Percentiles rank a stretch among this genome's conserved stretches.
phyloP scores from a whole-genome alignment of 768 basidiomycete species.

The Tylopilus rubrobrunneus region DNA sequence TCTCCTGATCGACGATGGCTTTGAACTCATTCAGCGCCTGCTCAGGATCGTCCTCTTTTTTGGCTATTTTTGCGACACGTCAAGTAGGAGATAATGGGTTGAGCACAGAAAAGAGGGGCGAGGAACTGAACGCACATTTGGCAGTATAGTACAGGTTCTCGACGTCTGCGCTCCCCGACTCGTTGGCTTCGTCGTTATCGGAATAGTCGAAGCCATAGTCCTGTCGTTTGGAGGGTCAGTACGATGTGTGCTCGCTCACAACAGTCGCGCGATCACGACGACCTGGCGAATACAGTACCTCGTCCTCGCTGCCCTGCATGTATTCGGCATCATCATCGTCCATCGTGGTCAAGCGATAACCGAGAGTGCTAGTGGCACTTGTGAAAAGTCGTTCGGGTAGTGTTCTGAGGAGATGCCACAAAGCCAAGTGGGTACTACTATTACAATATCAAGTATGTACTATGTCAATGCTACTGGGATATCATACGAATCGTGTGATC shows the following conservation, averaged over 20 bases:
- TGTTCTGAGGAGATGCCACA: slow-evolving; percentile 3
- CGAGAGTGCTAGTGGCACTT: slow-evolving; percentile 1
- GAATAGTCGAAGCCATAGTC: slow-evolving; percentile 98
- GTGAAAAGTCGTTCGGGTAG: not conserved
- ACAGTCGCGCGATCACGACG: not conserved
- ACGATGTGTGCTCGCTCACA: not conserved
- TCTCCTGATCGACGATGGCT: slow-evolving; percentile 83
- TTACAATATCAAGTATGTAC: slow-evolving; percentile 23
- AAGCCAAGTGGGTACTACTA: not conserved
- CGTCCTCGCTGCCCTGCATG: slow-evolving; percentile 86
- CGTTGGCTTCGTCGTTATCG: slow-evolving; percentile 80
- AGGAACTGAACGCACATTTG: slow-evolving; percentile 61
- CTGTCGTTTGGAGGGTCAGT: slow-evolving; percentile 37
- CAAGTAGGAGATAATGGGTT: not conserved
- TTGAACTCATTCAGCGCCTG: slow-evolving; percentile 87
- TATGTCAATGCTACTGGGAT: slow-evolving; percentile 11
- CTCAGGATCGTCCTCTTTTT: slow-evolving; percentile 93
- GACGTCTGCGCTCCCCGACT: slow-evolving; percentile 78
- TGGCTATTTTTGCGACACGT: slow-evolving; percentile 43
- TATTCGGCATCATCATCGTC: slow-evolving; percentile 94
- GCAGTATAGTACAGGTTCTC: slow-evolving; percentile 99
- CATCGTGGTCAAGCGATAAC: slow-evolving; percentile 41
- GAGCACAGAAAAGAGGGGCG: not conserved
- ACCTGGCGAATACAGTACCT: slow-evolving; percentile 41
- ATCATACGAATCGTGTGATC: no score